Evolutionary conservation across 768 basidiomycete genomes (phyloP), one percentile per base, ranked within the genome.

Genomic region (Exsudoporus frostii): DNA sequence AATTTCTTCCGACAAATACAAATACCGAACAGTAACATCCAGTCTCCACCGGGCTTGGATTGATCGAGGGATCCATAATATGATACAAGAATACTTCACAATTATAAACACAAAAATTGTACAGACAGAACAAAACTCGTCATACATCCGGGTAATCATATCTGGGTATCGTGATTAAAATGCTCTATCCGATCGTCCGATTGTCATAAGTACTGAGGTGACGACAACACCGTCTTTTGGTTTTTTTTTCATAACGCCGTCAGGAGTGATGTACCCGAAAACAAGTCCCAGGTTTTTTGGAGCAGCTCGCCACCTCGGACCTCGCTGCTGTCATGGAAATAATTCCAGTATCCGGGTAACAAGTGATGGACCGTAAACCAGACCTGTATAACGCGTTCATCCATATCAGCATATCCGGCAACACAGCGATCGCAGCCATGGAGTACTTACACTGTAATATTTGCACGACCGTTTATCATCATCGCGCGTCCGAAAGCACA

Each of bases 341-440:
- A 69, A 30, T 73, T 69, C 70, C 72, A 72, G 48, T 73, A 72
- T 0, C 69, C 71, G 0, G 71, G 71, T 24, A 72, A 57, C 41
- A 71, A 42, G 33, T 73, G 69, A 3, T 69, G 71, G 7, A 71
- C 51, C 5, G 69, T 68, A 50, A 71, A 69, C 71, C 72, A 72
- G 9, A 73, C 27, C 71, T 72, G 7, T 22, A 14, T 0, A 5
- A 33, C 9, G 10, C 15, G 4, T 2, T 11, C 33, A 11, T 27
- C 6, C 22, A 5, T 8, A 11, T 65, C 50, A 57, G 38, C 20
- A 45, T 3, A 36, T 32, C 4, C 1, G 6, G 4, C 1, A 0
- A n/a, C 27, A 27, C 5, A 9, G 25, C 6, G 6, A 19, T 37
- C 9, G 3, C 4, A 1, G 5, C 1, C 2, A 22, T 17, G 6